Evolutionary conservation across 345 rosid species (phyloP).

Genomic region (Lumnitzera littorea): DNA sequence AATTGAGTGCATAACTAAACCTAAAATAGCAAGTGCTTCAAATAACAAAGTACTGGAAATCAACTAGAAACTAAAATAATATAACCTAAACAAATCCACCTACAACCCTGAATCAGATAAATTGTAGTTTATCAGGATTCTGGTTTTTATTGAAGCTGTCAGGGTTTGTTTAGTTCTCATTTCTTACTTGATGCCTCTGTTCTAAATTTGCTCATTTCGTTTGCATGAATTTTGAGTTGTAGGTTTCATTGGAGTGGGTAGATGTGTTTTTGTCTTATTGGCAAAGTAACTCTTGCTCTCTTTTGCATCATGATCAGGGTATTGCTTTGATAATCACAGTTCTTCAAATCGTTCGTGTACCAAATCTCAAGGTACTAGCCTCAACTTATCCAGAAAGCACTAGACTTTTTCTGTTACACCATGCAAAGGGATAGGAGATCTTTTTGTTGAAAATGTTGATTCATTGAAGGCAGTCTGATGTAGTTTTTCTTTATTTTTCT

Average conservation of each 20-base stretch:
- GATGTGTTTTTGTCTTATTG: too few relatives aligned
- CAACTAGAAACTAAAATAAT: too few relatives aligned
- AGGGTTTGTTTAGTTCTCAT: too few relatives aligned
- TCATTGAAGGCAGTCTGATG: not conserved
- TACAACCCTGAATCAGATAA: too few relatives aligned
- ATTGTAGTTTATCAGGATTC: too few relatives aligned
- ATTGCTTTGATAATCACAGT: constrained; percentile 89
- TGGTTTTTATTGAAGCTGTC: too few relatives aligned
- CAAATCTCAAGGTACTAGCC: constrained; percentile 82
- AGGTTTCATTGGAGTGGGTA: not conserved
- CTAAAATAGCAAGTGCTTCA: too few relatives aligned
- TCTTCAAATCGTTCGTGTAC: constrained; percentile 88
- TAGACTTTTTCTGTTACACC: constrained; percentile 2
- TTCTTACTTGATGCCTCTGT: too few relatives aligned
- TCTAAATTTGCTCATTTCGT: too few relatives aligned
- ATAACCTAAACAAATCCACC: too few relatives aligned
- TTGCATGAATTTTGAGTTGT: not conserved
- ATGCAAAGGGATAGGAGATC: not conserved
- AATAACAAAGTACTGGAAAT: too few relatives aligned
- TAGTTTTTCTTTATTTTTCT: not conserved
- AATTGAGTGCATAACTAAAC: too few relatives aligned
- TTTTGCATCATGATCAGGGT: constrained; percentile 43
- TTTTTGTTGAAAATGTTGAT: not conserved
- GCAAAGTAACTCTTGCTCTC: not conserved
- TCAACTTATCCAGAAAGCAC: not conserved